These are phyloP conservation scores for Thermothielavioides terrestris DNA, from an alignment of 495 filamentous ascomycete genomes.

Conservation along the genomic window DNA sequence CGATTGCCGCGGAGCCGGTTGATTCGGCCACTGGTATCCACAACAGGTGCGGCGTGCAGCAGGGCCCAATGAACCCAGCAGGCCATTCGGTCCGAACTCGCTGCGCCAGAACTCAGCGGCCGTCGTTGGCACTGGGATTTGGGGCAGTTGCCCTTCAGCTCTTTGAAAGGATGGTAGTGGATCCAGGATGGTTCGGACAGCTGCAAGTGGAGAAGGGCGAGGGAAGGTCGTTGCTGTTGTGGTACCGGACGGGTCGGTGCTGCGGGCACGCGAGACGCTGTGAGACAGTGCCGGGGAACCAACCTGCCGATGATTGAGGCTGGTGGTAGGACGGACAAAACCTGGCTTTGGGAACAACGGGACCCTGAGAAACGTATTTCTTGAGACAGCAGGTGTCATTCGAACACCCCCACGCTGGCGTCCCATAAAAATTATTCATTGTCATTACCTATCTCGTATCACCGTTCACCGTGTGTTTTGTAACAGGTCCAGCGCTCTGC, in stretches of 20 bases:
- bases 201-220: too few species aligned
- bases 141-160: background rate
- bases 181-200: too few species aligned
- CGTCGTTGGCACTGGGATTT: background rate
- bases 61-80: background rate
- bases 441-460: constrained; percentile 6
- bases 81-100: constrained; percentile 8
- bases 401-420: background rate
- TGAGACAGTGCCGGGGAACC: background rate
- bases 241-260: background rate
- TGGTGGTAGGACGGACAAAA: background rate
- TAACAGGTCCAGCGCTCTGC: constrained; percentile 59
- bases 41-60: background rate
- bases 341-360: background rate
- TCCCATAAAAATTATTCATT: background rate
- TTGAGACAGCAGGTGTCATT: background rate
- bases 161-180: too few species aligned
- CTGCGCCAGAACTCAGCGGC: background rate
- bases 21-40: constrained; percentile 4
- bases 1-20: background rate
- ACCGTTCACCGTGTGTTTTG: constrained; percentile 34
- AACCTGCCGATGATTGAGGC: background rate
- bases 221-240: too few species aligned
- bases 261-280: constrained; percentile 1
- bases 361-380: background rate